These are phyloP conservation scores for Rutstroemia sp. DNA, from an alignment of 2,329 filamentous ascomycete genomes.

Conservation along the genomic window DNA sequence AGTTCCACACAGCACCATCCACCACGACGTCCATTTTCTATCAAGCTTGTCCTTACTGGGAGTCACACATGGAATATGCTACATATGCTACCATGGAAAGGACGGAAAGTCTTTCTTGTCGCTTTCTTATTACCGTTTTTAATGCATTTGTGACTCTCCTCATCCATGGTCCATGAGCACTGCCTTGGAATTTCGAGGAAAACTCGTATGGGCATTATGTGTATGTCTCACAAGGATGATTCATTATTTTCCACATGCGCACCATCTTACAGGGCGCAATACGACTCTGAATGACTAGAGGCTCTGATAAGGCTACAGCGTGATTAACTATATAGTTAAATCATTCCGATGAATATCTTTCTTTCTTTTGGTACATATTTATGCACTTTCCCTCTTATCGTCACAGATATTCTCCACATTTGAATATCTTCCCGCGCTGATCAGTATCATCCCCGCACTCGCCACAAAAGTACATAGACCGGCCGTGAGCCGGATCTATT, in stretches of 20 bases:
- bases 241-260: constrained; percentile 19
- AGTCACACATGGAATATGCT: constrained; percentile 9
- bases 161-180: constrained; percentile 1
- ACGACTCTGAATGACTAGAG: constrained; percentile 13
- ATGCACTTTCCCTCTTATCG: background rate
- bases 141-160: background rate
- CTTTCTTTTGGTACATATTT: constrained; percentile 11
- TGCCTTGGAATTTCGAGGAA: background rate
- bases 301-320: constrained; percentile 17
- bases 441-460: constrained; percentile 3
- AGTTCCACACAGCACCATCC: constrained; percentile 1
- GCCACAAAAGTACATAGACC: constrained; percentile 21
- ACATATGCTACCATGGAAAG: too few relatives aligned
- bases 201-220: constrained; percentile 3
- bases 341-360: constrained; percentile 7
- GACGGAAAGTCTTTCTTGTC: constrained; percentile 37
- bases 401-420: background rate
- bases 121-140: background rate
- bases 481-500: constrained; percentile 27
- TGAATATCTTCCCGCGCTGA: background rate
- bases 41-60: constrained; percentile 1
- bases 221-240: constrained; percentile 23
- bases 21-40: background rate
- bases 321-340: constrained; percentile 21
- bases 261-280: constrained; percentile 20